Conservation (phyloP, 495 filamentous ascomycete species). For the Achaetomiella virescens region DNA sequence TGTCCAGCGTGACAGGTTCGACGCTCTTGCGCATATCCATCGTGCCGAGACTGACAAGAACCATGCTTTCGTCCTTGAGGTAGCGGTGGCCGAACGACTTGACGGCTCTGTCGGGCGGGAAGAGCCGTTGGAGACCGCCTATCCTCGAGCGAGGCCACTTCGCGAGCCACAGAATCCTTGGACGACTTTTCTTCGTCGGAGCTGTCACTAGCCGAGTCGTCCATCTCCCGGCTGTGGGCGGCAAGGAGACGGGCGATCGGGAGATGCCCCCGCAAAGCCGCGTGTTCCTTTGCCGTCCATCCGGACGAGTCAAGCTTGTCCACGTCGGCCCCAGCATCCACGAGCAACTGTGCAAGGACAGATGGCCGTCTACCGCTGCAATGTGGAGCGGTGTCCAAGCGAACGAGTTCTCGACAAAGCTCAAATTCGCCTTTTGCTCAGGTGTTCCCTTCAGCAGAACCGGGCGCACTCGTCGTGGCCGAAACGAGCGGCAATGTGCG, state of each 20-base stretch:
- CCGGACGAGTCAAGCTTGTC: conserved; percentile 74
- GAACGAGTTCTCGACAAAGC: conserved; percentile 76
- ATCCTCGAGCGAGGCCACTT: conserved; percentile 47
- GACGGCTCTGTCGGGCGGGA: conserved; percentile 59
- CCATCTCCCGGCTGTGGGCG: conserved; percentile 20
- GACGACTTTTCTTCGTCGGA: conserved; percentile 32
- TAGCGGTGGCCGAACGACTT: conserved; percentile 97
- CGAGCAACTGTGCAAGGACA: conserved; percentile 63
- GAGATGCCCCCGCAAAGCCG: conserved; percentile 79
- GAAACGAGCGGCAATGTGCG: conserved; percentile 86
- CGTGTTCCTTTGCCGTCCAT: conserved; percentile 94
- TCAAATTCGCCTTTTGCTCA: conserved; percentile 65
- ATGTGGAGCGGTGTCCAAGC: conserved; percentile 92
- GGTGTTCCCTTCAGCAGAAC: conserved; percentile 64
- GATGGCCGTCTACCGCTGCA: conserved; percentile 79
- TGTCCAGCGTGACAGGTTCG: conserved; percentile 80
- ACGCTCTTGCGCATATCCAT: conserved; percentile 85
- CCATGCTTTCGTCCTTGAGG: conserved; percentile 78
- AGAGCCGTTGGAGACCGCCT: conserved; percentile 36
- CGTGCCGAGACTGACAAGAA: conserved; percentile 85
- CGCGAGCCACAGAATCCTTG: conserved; percentile 40
- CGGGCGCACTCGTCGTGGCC: conserved; percentile 74
- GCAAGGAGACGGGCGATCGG: conserved; percentile 65
- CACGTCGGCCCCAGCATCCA: conserved; percentile 69
- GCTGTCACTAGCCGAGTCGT: conserved; percentile 18